Evolutionary conservation across 2,329 filamentous ascomycete genomes (phyloP).

Genomic region (Colletotrichum eleusines): DNA sequence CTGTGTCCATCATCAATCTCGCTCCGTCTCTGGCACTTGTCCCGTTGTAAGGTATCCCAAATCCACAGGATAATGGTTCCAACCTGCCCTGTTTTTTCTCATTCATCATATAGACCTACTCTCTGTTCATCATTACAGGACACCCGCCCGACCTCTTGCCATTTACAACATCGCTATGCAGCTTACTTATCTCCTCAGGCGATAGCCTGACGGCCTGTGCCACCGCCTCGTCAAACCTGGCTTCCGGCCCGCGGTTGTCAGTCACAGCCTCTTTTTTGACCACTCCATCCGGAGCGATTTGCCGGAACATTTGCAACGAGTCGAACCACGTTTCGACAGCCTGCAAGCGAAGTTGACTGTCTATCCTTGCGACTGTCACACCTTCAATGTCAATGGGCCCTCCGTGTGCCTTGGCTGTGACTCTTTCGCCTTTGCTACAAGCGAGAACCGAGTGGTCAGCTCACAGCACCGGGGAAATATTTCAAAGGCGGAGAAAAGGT

Average conservation of each 20-base stretch:
- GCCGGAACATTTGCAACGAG: constrained; percentile 74
- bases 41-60: background rate
- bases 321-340: constrained; percentile 75
- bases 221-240: constrained; percentile 25
- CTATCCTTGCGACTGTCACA: constrained; percentile 71
- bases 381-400: constrained; percentile 73
- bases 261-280: constrained; percentile 29
- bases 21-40: background rate
- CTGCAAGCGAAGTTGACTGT: constrained; percentile 69
- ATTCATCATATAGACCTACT: background rate
- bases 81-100: background rate
- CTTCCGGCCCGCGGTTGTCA: constrained; percentile 18
- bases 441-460: constrained; percentile 16
- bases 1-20: background rate
- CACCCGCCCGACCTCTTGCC: constrained; percentile 12
- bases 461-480: background rate
- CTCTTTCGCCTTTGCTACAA: constrained; percentile 70
- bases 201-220: constrained; percentile 20
- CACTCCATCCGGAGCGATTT: constrained; percentile 57
- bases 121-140: constrained; percentile 38
- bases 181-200: constrained; percentile 16
- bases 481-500: background rate
- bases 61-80: background rate
- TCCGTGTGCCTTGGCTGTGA: constrained; percentile 71
- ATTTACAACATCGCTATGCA: constrained; percentile 11